These are phyloP conservation scores for Exophiala dermatitidis DNA, from an alignment of 2,329 filamentous ascomycete species.

Conservation along the genomic window DNA sequence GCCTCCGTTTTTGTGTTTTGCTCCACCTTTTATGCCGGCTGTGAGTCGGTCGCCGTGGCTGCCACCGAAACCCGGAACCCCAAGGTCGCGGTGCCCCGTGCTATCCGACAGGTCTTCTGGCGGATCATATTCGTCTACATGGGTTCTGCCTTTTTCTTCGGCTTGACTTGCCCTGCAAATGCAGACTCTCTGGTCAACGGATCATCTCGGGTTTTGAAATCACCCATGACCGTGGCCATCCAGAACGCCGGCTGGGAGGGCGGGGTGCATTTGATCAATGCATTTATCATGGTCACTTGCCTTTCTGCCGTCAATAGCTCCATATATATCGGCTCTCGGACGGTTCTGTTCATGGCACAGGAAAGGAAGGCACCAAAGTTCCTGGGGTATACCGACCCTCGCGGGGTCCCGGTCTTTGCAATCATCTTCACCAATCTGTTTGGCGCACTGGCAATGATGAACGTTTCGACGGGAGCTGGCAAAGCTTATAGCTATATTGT, in stretches of 20 bases:
- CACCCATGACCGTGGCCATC: constrained; percentile 66
- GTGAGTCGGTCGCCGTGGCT: constrained; percentile 39
- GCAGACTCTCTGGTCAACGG: constrained; percentile 57
- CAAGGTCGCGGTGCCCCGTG: constrained; percentile 39
- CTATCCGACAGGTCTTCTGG: constrained; percentile 38
- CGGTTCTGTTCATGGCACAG: constrained; percentile 68
- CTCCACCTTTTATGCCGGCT: constrained; percentile 35
- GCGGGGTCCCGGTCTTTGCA: constrained; percentile 18
- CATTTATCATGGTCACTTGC: constrained; percentile 66
- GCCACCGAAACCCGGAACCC: constrained; percentile 42
- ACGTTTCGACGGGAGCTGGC: constrained; percentile 17
- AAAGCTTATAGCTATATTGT: constrained; percentile 22
- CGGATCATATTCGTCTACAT: constrained; percentile 54
- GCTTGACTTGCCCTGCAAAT: constrained; percentile 65
- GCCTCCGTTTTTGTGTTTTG: constrained; percentile 35
- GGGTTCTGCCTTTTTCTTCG: constrained; percentile 66
- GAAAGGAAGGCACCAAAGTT: constrained; percentile 63
- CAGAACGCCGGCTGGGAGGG: constrained; percentile 66
- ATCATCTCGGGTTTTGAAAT: constrained; percentile 57
- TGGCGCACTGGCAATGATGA: constrained; percentile 22
- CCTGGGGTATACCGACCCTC: constrained; percentile 60
- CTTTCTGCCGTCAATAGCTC: constrained; percentile 66
- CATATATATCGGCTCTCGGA: constrained; percentile 65
- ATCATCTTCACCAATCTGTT: constrained; percentile 22
- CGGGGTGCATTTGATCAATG: constrained; percentile 70